Evolutionary conservation across 176 grass and related monocot species (phyloP).

Genomic region (Stipa capillata): DNA sequence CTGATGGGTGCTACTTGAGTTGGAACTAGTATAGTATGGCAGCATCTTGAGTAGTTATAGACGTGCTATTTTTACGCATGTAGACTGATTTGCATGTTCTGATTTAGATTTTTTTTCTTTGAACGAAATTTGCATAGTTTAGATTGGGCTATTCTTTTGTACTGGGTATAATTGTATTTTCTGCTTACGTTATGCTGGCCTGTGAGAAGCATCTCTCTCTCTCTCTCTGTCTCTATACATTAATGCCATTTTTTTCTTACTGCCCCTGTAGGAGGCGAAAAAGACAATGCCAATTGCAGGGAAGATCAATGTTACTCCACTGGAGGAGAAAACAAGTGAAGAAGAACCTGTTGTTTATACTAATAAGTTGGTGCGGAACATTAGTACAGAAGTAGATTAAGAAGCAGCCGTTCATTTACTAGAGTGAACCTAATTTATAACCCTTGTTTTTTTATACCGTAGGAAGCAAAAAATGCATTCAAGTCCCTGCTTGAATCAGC

Average conservation of each 20-base stretch:
- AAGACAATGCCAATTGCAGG: conserved; percentile 51
- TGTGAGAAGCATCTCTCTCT: background rate
- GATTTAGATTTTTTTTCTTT: background rate
- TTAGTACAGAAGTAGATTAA: conserved; percentile 6
- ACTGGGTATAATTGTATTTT: background rate
- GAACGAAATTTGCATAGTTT: background rate
- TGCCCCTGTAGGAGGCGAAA: conserved; percentile 66
- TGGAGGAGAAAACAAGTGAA: conserved; percentile 78
- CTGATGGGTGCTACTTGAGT: background rate
- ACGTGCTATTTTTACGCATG: background rate
- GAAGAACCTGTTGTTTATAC: conserved; percentile 64
- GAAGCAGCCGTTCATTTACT: background rate
- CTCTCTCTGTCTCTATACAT: background rate
- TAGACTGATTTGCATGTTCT: background rate
- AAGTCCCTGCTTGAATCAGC: conserved; percentile 74
- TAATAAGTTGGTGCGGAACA: conserved; percentile 66
- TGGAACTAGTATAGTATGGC: background rate
- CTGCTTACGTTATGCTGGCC: background rate
- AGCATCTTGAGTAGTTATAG: background rate
- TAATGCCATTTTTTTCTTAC: background rate
- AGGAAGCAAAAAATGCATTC: conserved; percentile 95
- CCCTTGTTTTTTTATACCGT: background rate
- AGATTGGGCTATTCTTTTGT: background rate
- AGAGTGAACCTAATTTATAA: background rate
- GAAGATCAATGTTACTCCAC: conserved; percentile 56